Base-by-base conservation (phyloP, 2,329 filamentous ascomycete species). In the Ustulina deusta region DNA sequence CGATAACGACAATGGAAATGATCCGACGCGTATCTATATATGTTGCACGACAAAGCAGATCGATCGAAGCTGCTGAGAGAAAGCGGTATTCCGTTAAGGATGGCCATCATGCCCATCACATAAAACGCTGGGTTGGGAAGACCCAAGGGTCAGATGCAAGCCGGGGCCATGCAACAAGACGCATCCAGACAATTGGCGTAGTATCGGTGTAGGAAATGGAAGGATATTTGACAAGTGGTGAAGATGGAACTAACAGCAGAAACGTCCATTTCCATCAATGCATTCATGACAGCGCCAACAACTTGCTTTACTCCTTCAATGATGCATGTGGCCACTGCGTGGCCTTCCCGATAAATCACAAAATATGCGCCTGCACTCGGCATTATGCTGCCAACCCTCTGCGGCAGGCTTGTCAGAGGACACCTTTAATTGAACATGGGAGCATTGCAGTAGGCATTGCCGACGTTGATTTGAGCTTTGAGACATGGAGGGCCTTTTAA, bases 21-120 rank as follows among this genome's bases (percentile, higher is more conserved):
- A 70, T 69, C 73, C 65, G 72, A 72, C 66, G 64, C 63, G 61
- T 66, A 70, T 74, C 69, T 75, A 74, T 77, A 74, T 77, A 77
- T 75, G 73, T 73, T 72, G 74, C 67, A 76, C 69, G 58, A 74
- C 65, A 62, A 54, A 40, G 54, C 17, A 49, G 67, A 61, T 63
- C 60, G 52, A 54, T 46, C 44, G 52, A 56, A 61, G 44, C 65
- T 66, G 44, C 54, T 66, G 13, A 55, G 29, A 61, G 61, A 52
- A 59, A 56, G 56, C 54, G 48, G 42, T 54, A 58, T 64, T 58
- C 66, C 57, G 70, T 67, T 46, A 58, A 38, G n/a, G n/a, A 38
- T 29, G 64, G 52, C 61, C 63, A 60, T 61, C 55, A 55, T 56
- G 34, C 38, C 38, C 29, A 60, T 60, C 61, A 70, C 63, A 67